Evolutionary conservation across 1,139 yeast genomes (phyloP).

Genomic region (Zygoascus sp.): DNA sequence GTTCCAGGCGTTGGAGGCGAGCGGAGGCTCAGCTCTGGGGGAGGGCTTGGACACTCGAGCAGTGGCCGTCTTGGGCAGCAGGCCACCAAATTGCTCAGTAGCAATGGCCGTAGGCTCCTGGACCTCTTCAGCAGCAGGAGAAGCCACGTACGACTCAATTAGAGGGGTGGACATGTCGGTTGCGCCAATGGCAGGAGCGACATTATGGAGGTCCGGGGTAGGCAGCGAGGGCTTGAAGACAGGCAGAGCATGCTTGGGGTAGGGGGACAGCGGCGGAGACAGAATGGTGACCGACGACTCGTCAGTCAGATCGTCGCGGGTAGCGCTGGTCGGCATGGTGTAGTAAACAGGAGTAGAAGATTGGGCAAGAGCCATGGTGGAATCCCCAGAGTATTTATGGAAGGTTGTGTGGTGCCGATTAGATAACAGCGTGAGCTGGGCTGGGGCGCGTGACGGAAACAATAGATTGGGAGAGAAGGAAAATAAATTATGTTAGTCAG

Average conservation of each 20-base stretch:
- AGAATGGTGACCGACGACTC: conserved; percentile 20
- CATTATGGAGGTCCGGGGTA: background rate
- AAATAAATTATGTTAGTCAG: conserved; percentile 5
- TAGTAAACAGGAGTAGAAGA: background rate
- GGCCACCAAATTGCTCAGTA: conserved; percentile 7
- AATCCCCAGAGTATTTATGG: background rate
- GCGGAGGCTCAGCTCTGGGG: conserved; percentile 17
- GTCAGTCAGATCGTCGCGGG: conserved; percentile 4
- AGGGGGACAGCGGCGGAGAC: conserved; percentile 31
- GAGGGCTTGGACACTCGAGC: conserved; percentile 22
- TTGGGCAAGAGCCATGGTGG: conserved; percentile 1
- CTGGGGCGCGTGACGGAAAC: conserved; percentile 9
- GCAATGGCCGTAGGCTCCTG: too few relatives aligned
- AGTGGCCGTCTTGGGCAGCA: background rate
- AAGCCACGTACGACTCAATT: conserved; percentile 2
- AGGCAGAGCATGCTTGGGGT: conserved; percentile 23
- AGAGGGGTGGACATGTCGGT: background rate
- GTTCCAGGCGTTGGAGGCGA: conserved; percentile 30
- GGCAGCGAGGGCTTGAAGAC: conserved; percentile 7
- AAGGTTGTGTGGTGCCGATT: background rate
- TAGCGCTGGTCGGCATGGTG: conserved; percentile 1
- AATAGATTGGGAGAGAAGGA: conserved; percentile 4
- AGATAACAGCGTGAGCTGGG: conserved; percentile 12
- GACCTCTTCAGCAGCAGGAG: conserved; percentile 10
- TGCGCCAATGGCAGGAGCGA: too few relatives aligned